Conservation (phyloP, 148 eudicot species). For the Fallopia convolvulus region DNA sequence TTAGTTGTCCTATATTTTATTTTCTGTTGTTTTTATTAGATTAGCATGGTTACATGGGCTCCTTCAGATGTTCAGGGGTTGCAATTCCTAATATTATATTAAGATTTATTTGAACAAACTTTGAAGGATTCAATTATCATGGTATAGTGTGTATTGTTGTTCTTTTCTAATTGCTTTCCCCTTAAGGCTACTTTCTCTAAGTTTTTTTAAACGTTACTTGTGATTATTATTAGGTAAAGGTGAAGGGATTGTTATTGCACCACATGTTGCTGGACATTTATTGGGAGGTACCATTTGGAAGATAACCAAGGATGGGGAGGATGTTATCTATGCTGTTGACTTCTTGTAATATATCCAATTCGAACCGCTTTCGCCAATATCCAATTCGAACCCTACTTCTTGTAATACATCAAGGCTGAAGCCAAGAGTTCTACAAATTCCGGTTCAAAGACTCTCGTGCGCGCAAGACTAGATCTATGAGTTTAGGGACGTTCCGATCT, state of each 20-base stretch:
- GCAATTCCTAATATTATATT: neutral
- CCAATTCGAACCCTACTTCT: too few species aligned
- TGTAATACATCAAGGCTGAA: too few species aligned
- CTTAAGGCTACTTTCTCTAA: neutral
- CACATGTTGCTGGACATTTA: slow-evolving; percentile 92
- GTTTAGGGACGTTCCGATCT: too few species aligned
- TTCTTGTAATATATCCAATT: too few species aligned
- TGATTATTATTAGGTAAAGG: slow-evolving; percentile 60
- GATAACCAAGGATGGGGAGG: slow-evolving; percentile 95
- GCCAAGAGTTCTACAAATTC: too few species aligned
- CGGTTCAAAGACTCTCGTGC: too few species aligned
- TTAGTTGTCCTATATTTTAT: neutral
- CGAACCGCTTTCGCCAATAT: too few species aligned
- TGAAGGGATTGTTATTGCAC: slow-evolving; percentile 97
- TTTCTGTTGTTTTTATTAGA: neutral
- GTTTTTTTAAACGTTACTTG: neutral
- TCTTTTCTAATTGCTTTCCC: neutral
- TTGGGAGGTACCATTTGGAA: slow-evolving; percentile 96
- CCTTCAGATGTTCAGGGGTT: neutral
- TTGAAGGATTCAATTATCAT: neutral
- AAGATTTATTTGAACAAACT: neutral
- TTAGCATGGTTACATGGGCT: neutral
- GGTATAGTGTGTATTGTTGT: neutral
- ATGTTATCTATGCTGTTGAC: slow-evolving; percentile 93
- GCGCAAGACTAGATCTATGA: too few species aligned